Conservation (phyloP, 352 stramenopile genomes). For the Phytophthora uliginosa region DNA sequence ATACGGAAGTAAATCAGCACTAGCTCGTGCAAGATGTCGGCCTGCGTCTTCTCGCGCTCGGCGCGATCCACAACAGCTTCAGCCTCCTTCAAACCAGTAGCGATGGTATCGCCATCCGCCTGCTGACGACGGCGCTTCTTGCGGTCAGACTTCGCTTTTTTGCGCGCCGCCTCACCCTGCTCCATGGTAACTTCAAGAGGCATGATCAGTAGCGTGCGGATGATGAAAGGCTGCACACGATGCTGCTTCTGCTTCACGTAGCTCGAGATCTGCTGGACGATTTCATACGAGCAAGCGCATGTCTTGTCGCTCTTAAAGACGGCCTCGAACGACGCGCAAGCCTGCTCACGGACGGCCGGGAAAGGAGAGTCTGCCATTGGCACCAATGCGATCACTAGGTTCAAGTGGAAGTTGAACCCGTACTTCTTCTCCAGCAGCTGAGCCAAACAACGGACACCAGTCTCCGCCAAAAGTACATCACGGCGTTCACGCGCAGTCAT, state of each 20-base stretch:
- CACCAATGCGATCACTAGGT: constrained; percentile 85
- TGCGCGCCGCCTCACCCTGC: constrained; percentile 80
- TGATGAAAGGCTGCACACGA: constrained; percentile 79
- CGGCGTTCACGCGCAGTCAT: constrained; percentile 48
- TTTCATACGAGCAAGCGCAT: constrained; percentile 68
- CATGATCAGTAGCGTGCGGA: constrained; percentile 82
- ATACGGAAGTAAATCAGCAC: constrained; percentile 98
- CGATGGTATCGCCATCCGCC: constrained; percentile 87
- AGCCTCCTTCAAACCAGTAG: constrained; percentile 94
- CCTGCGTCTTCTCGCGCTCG: constrained; percentile 95
- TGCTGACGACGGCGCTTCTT: constrained; percentile 88
- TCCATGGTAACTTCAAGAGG: constrained; percentile 91
- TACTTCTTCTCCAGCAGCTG: constrained; percentile 89
- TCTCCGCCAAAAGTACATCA: constrained; percentile 74
- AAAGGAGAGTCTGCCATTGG: constrained; percentile 83
- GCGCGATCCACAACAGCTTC: constrained; percentile 95
- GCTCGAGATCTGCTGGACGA: constrained; percentile 86
- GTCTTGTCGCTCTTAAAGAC: constrained; percentile 87
- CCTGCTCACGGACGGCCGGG: constrained; percentile 54
- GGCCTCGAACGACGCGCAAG: constrained; percentile 73
- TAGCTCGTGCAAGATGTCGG: constrained; percentile 95
- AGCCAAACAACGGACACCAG: constrained; percentile 73
- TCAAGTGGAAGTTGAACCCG: constrained; percentile 90
- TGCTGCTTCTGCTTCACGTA: constrained; percentile 91
- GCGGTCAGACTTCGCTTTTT: constrained; percentile 84